phyloP scores from a whole-genome alignment of 768 basidiomycete genomes.

The Leccinum imitatum region DNA sequence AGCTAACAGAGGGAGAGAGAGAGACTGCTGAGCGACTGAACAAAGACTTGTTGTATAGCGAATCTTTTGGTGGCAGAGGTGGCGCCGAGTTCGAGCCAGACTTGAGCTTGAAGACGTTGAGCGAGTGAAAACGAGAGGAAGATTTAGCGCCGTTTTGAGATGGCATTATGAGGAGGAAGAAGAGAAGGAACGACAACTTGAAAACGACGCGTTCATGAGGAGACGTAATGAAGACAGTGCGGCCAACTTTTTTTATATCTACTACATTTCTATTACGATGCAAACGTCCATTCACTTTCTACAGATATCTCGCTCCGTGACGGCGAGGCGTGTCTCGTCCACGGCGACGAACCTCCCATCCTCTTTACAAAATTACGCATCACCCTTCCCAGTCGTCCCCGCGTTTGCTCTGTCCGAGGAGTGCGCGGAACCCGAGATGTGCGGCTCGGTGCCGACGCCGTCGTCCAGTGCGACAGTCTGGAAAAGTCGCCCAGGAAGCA shows the following conservation, averaged over 20 bases:
- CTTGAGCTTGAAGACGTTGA: conserved; percentile 44
- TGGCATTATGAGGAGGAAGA: neutral
- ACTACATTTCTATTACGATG: no score
- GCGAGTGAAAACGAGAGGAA: conserved; percentile 40
- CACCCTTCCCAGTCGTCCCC: conserved; percentile 21
- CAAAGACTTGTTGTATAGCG: conserved; percentile 33
- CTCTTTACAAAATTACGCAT: conserved; percentile 25
- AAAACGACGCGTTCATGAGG: conserved; percentile 2
- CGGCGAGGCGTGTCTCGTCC: conserved; percentile 9
- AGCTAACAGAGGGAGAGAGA: conserved; percentile 40
- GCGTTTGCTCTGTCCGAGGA: neutral
- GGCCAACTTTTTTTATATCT: no score
- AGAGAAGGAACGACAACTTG: neutral
- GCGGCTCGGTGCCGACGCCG: neutral
- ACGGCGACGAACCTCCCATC: conserved; percentile 2
- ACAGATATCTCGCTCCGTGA: conserved; percentile 17
- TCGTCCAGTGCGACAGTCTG: neutral
- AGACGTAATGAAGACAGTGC: no score
- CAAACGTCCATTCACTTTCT: conserved; percentile 22
- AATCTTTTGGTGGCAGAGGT: conserved; percentile 66
- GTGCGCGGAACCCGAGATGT: no score
- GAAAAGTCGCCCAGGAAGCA: conserved; percentile 19
- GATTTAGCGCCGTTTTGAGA: conserved; percentile 16
- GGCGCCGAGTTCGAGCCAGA: conserved; percentile 15
- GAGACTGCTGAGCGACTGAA: conserved; percentile 47